These are phyloP conservation scores for Rhodotorula sp. DNA, from an alignment of 1,284 basidiomycete species.

Conservation along the genomic window DNA sequence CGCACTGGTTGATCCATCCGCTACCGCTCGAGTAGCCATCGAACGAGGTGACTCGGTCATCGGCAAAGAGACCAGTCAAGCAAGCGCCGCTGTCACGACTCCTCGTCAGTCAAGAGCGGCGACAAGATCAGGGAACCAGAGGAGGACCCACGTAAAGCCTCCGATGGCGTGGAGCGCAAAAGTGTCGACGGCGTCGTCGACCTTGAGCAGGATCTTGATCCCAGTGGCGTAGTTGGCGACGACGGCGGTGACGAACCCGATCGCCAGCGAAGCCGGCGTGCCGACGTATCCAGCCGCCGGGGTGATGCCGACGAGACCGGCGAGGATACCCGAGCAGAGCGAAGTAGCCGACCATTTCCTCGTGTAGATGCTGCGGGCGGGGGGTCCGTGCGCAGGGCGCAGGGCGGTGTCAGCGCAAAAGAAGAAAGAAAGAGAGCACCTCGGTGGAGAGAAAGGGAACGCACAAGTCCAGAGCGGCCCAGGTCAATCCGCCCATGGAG, in stretches of 20 bases:
- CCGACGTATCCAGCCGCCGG: conserved; percentile 80
- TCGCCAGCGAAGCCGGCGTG: conserved; percentile 75
- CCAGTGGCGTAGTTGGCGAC: conserved; percentile 57
- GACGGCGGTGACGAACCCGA: conserved; percentile 79
- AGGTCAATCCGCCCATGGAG: conserved; percentile 74
- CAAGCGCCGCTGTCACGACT: conserved; percentile 10
- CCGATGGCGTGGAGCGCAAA: conserved; percentile 38
- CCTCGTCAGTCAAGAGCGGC: neutral
- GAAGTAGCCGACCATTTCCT: conserved; percentile 89
- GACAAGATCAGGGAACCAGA: no score
- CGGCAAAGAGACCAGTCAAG: conserved; percentile 59
- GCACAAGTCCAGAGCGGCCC: conserved; percentile 78
- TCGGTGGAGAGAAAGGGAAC: neutral
- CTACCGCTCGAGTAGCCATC: conserved; percentile 79
- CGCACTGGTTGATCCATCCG: conserved; percentile 71
- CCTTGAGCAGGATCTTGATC: conserved; percentile 30
- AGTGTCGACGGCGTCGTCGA: conserved; percentile 35
- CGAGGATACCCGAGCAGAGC: conserved; percentile 92
- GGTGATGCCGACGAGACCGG: conserved; percentile 54
- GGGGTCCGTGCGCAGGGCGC: no score
- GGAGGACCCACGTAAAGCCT: conserved; percentile 20
- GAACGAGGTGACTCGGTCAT: conserved; percentile 74
- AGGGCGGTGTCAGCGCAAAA: no score
- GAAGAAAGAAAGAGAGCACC: neutral
- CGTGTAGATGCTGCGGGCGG: conserved; percentile 58